phyloP scores from a whole-genome alignment of 139 green algal species.

The Chlorella sp. region DNA sequence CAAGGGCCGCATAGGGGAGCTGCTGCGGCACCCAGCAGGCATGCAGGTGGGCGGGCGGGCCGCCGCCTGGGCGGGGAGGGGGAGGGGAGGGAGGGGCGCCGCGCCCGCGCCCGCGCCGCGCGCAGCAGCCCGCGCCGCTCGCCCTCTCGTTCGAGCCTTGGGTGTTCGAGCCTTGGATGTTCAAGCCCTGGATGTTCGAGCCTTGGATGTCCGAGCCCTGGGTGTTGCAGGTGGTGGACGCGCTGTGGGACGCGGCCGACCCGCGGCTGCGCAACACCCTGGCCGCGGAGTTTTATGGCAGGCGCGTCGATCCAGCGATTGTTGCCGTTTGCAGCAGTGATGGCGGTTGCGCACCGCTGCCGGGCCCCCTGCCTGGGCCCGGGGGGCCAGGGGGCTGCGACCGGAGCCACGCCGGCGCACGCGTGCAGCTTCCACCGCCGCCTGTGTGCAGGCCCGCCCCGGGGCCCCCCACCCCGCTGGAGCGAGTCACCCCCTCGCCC shows the following conservation, averaged over 20 bases:
- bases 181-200: not conserved
- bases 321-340: too few relatives aligned
- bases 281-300: constrained; percentile 51
- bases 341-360: too few relatives aligned
- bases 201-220: not conserved
- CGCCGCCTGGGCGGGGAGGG: not conserved
- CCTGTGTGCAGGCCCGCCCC: too few relatives aligned
- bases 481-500: too few relatives aligned
- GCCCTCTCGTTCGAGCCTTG: too few relatives aligned
- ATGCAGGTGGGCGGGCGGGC: constrained; percentile 52
- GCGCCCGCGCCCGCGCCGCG: not conserved
- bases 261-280: constrained; percentile 61
- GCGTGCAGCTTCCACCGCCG: too few relatives aligned
- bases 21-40: constrained; percentile 84
- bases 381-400: too few relatives aligned
- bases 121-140: not conserved
- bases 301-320: too few relatives aligned
- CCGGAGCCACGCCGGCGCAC: too few relatives aligned
- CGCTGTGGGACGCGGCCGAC: constrained; percentile 67
- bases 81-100: not conserved
- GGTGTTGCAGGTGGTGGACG: too few relatives aligned
- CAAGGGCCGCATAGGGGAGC: constrained; percentile 66
- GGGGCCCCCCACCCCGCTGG: too few relatives aligned
- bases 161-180: not conserved
- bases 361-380: too few relatives aligned